These are phyloP conservation scores for Diaporthe sp. DNA, from an alignment of 2,329 filamentous ascomycete genomes.

Conservation along the genomic window DNA sequence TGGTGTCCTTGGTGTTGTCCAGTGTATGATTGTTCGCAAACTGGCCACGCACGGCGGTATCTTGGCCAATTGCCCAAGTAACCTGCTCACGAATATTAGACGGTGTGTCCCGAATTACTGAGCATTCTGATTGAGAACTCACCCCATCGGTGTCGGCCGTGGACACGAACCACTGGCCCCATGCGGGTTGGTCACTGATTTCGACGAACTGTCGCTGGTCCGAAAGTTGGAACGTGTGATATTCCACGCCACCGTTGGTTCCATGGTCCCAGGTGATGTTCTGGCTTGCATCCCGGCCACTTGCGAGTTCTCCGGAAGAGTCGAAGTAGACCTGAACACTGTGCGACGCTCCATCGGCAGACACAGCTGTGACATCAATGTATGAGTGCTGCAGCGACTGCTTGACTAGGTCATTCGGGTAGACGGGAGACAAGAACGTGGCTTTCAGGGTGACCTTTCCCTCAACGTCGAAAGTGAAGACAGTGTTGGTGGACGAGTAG, in stretches of 20 bases:
- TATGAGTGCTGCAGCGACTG: slow-evolving; percentile 81
- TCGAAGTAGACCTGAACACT: slow-evolving; percentile 79
- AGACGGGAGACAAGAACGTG: slow-evolving; percentile 79
- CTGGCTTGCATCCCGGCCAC: slow-evolving; percentile 67
- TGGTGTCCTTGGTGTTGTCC: slow-evolving; percentile 72
- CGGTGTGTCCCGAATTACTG: slow-evolving; percentile 27
- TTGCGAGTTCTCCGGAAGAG: slow-evolving; percentile 80
- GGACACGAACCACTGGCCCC: slow-evolving; percentile 85
- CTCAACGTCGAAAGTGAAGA: slow-evolving; percentile 75
- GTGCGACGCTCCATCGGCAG: slow-evolving; percentile 72
- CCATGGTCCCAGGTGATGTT: slow-evolving; percentile 74
- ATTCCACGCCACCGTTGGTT: slow-evolving; percentile 64
- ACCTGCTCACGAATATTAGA: slow-evolving; percentile 56
- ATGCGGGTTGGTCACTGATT: slow-evolving; percentile 77
- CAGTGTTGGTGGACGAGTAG: slow-evolving; percentile 80
- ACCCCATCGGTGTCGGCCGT: slow-evolving; percentile 67
- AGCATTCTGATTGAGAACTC: slow-evolving; percentile 43
- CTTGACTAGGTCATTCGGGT: slow-evolving; percentile 72
- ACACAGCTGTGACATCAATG: slow-evolving; percentile 72
- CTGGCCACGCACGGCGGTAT: slow-evolving; percentile 72
- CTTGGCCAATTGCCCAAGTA: slow-evolving; percentile 78
- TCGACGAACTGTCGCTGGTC: slow-evolving; percentile 77
- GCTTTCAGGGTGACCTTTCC: slow-evolving; percentile 73
- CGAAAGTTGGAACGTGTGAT: slow-evolving; percentile 73
- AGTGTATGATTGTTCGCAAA: slow-evolving; percentile 76